Evolutionary conservation across 768 basidiomycete species (phyloP), one percentile per base, ranked within the genome.

Genomic region (Naganishia onofrii): DNA sequence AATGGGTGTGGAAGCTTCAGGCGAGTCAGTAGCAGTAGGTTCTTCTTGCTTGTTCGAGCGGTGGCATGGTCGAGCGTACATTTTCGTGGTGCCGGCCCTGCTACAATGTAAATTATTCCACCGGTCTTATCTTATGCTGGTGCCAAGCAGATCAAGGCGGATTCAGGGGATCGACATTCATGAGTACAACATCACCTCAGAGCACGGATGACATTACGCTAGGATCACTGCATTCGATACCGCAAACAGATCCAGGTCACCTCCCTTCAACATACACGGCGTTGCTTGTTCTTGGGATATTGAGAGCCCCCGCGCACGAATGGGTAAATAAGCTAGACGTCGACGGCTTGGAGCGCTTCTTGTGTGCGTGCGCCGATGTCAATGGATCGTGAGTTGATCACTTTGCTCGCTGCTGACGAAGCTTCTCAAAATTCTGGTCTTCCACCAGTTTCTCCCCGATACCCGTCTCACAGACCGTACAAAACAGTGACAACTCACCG

Each of bases 221-320:
- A 29, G 6, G 48, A 56, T 15, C 36, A 4, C 75, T 31, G 70
- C 42, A 58, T 48, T 19, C 46, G 68, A 51, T 63, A 44, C 17
- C 68, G 83, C 82, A 85, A 42, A 86, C 87, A 76, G 86, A 90
- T 72, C 84, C 86, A 21, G 90, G 91, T 0, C 90, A 97, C 79
- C 83, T 97, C 19, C 92, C 96, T 67, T 91, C 93, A 86, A 93
- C 94, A 9, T 99, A 98, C 76, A 92, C 93, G 0, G 92, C 93
- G 0, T 78, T 99, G 13, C 82, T 96, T 4, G 85, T 87, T 0
- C 88, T 99, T 13, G 87, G 89, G 0, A 89, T 96, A 71, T 84
- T 99, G 29, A 85, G 90, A n/a, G 95, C 96, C 76, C 88, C 91
- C 73, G 89, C 94, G 75, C 36, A 63, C 6, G 60, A 63, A 63